phyloP scores from a whole-genome alignment of 139 green algal genomes.

The Marvania coccoides region DNA sequence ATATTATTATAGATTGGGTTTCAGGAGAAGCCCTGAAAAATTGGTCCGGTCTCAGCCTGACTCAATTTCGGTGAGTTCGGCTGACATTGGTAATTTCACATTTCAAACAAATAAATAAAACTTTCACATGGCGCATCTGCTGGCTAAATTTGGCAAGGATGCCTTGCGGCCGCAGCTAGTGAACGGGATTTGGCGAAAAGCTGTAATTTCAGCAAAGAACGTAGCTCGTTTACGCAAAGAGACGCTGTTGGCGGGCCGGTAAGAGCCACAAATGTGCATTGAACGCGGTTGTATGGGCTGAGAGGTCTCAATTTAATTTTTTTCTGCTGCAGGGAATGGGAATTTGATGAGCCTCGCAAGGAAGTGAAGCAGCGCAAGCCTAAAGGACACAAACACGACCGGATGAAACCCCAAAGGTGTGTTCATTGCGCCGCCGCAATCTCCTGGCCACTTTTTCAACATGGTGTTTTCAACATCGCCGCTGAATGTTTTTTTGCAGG shows the following conservation, averaged over 20 bases:
- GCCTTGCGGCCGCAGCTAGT: constrained; percentile 20
- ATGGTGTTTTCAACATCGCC: neutral
- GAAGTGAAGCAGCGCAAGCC: constrained; percentile 5
- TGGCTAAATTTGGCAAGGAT: constrained; percentile 24
- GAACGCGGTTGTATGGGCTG: too few relatives aligned
- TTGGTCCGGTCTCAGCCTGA: neutral
- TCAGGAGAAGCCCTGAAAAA: neutral
- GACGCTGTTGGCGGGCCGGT: constrained; percentile 25
- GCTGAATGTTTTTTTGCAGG: neutral
- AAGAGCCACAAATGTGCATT: neutral
- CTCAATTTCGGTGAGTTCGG: neutral
- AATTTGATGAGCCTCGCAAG: constrained; percentile 1
- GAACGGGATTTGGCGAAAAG: constrained; percentile 32
- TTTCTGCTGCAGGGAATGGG: constrained; percentile 24
- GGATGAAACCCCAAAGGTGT: constrained; percentile 19
- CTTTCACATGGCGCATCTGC: constrained; percentile 8
- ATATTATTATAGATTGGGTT: neutral
- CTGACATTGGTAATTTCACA: neutral
- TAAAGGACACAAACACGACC: constrained; percentile 51
- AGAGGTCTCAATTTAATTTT: neutral
- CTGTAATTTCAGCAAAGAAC: constrained; percentile 30
- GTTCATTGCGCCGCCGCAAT: neutral
- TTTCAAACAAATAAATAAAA: neutral
- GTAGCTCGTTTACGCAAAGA: constrained; percentile 24
- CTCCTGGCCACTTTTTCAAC: neutral